These are phyloP conservation scores for Phaeomoniella chlamydospora DNA, from an alignment of 2,329 filamentous ascomycete species.

Conservation along the genomic window DNA sequence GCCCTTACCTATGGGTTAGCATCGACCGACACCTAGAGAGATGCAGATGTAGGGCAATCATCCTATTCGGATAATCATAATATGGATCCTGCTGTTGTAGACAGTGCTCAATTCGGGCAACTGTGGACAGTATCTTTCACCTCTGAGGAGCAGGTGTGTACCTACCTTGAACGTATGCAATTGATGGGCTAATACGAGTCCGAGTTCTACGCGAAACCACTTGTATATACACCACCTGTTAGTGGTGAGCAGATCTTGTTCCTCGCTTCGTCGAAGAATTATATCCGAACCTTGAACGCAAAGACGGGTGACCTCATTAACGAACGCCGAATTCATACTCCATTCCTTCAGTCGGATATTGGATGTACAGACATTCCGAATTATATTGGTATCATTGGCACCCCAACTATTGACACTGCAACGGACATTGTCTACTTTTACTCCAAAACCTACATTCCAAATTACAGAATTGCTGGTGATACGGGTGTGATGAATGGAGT, in stretches of 20 bases:
- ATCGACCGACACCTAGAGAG: slow-evolving; percentile 5
- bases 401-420: slow-evolving; percentile 35
- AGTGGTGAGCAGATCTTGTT: slow-evolving; percentile 22
- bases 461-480: slow-evolving; percentile 19
- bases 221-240: slow-evolving; percentile 26
- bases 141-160: slow-evolving; percentile 15
- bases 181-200: too few relatives aligned
- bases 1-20: slow-evolving; percentile 2
- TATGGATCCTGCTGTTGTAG: slow-evolving; percentile 45
- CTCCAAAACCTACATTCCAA: slow-evolving; percentile 33
- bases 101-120: slow-evolving; percentile 33
- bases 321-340: slow-evolving; percentile 24
- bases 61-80: slow-evolving; percentile 37
- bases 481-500: slow-evolving; percentile 20
- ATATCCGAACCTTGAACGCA: slow-evolving; percentile 24
- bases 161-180: neutral
- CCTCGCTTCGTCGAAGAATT: slow-evolving; percentile 23
- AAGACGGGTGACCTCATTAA: slow-evolving; percentile 24
- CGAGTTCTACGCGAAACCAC: slow-evolving; percentile 32
- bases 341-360: slow-evolving; percentile 35
- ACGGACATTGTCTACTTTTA: slow-evolving; percentile 36
- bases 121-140: slow-evolving; percentile 21
- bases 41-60: slow-evolving; percentile 7
- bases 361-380: slow-evolving; percentile 36
- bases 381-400: slow-evolving; percentile 31